Evolutionary conservation across 495 filamentous ascomycete species (phyloP).

Genomic region (Penicillium bialowiezense): DNA sequence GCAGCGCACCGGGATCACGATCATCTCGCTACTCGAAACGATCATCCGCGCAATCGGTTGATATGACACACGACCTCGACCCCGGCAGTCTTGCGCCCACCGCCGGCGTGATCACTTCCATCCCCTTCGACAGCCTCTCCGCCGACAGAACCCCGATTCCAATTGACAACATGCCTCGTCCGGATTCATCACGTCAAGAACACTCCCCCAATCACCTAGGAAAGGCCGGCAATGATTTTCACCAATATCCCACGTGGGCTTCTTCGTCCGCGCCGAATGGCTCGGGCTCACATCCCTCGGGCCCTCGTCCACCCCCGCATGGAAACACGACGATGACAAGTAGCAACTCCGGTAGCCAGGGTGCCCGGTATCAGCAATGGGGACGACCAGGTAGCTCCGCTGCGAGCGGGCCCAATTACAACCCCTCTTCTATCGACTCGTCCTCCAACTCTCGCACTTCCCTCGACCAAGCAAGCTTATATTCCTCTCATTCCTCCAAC

Average conservation of each 20-base stretch:
- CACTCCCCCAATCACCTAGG: slow-evolving; percentile 79
- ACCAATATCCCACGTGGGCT: slow-evolving; percentile 83
- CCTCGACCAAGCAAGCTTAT: slow-evolving; percentile 64
- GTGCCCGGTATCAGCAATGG: slow-evolving; percentile 72
- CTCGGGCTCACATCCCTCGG: slow-evolving; percentile 58
- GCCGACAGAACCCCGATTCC: slow-evolving; percentile 69
- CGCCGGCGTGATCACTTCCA: slow-evolving; percentile 84
- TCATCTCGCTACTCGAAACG: slow-evolving; percentile 78
- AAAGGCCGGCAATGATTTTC: slow-evolving; percentile 73
- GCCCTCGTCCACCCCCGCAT: slow-evolving; percentile 69
- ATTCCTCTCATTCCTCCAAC: slow-evolving; percentile 57
- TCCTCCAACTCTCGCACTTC: slow-evolving; percentile 69
- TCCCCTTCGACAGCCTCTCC: slow-evolving; percentile 79
- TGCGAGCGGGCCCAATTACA: slow-evolving; percentile 58
- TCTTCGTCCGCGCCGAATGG: slow-evolving; percentile 41
- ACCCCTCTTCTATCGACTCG: slow-evolving; percentile 62
- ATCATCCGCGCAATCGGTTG: slow-evolving; percentile 72
- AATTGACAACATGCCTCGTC: slow-evolving; percentile 71
- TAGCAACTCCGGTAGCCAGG: slow-evolving; percentile 59
- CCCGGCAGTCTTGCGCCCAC: slow-evolving; percentile 61
- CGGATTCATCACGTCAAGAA: slow-evolving; percentile 66
- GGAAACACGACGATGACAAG: slow-evolving; percentile 64
- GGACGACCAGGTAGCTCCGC: slow-evolving; percentile 55
- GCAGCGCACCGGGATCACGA: slow-evolving; percentile 62
- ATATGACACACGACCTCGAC: slow-evolving; percentile 49